Evolutionary conservation across 2,329 filamentous ascomycete species (phyloP).

Genomic region (Hypoxylon rubiginosum): DNA sequence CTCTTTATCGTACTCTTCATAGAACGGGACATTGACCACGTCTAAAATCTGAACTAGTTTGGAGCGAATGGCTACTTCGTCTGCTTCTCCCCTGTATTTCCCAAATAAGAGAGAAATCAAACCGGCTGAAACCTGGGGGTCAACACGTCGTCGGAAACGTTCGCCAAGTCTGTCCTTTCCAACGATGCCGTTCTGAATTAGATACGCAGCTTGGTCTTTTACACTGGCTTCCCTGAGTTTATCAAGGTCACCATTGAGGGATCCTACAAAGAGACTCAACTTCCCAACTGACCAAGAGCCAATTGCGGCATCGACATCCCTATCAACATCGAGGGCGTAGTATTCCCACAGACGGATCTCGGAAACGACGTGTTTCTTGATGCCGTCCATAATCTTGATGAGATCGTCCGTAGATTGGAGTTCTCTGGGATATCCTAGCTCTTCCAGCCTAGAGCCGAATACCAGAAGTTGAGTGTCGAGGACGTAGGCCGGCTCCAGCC

Average conservation of each 20-base stretch:
- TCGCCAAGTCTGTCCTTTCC: slow-evolving; percentile 83
- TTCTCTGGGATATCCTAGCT: slow-evolving; percentile 80
- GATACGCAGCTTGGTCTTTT: slow-evolving; percentile 70
- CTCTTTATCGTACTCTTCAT: slow-evolving; percentile 92
- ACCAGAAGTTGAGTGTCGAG: slow-evolving; percentile 76
- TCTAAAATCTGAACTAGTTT: slow-evolving; percentile 77
- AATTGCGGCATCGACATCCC: slow-evolving; percentile 76
- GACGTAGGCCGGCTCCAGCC: slow-evolving; percentile 74
- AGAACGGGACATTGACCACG: slow-evolving; percentile 87
- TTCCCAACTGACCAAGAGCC: slow-evolving; percentile 78
- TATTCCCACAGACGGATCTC: slow-evolving; percentile 91
- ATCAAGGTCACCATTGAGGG: slow-evolving; percentile 56
- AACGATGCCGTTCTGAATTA: slow-evolving; percentile 76
- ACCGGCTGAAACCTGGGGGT: slow-evolving; percentile 77
- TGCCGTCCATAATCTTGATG: slow-evolving; percentile 82
- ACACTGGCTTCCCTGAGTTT: slow-evolving; percentile 61
- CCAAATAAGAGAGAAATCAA: slow-evolving; percentile 77
- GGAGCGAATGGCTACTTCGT: slow-evolving; percentile 66
- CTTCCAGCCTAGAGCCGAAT: slow-evolving; percentile 79
- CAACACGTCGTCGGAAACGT: slow-evolving; percentile 78
- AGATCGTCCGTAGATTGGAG: slow-evolving; percentile 80
- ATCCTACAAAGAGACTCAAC: slow-evolving; percentile 65
- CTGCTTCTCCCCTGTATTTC: slow-evolving; percentile 69
- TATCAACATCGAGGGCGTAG: slow-evolving; percentile 85
- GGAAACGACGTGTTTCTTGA: slow-evolving; percentile 84